phyloP scores from a whole-genome alignment of 2,329 filamentous ascomycete genomes.

The Neocucurbitaria cava region DNA sequence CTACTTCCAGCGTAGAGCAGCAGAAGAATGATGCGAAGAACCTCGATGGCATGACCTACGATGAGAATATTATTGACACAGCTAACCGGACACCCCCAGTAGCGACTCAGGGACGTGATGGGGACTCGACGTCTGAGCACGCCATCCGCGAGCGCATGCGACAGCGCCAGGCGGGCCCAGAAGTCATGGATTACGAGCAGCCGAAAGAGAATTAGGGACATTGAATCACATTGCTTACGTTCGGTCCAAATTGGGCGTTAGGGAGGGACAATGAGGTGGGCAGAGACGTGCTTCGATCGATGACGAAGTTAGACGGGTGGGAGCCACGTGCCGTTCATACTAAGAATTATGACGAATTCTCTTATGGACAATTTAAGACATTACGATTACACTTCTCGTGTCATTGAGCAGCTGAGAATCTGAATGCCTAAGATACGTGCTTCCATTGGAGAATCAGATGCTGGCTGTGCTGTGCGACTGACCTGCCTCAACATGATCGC shows the following conservation, averaged over 20 bases:
- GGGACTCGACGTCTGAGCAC: conserved; percentile 67
- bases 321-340: not conserved
- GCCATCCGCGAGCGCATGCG: conserved; percentile 64
- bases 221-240: not conserved
- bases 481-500: too few species aligned
- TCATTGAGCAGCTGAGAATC: not conserved
- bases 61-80: conserved; percentile 51
- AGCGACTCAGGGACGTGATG: conserved; percentile 29
- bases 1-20: conserved; percentile 40
- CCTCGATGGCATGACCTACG: conserved; percentile 57
- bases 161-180: conserved; percentile 33
- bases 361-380: not conserved
- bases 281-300: not conserved
- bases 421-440: not conserved
- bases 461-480: not conserved
- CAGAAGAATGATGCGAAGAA: conserved; percentile 51
- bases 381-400: not conserved
- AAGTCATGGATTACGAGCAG: conserved; percentile 33
- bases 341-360: not conserved
- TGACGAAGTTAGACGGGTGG: not conserved
- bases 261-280: not conserved
- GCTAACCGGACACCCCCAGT: conserved; percentile 42
- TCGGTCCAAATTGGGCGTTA: not conserved
- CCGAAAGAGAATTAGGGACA: conserved; percentile 25
- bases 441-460: not conserved